Evolutionary conservation across 2,329 filamentous ascomycete species (phyloP).

Genomic region (Venturia aucupariae): DNA sequence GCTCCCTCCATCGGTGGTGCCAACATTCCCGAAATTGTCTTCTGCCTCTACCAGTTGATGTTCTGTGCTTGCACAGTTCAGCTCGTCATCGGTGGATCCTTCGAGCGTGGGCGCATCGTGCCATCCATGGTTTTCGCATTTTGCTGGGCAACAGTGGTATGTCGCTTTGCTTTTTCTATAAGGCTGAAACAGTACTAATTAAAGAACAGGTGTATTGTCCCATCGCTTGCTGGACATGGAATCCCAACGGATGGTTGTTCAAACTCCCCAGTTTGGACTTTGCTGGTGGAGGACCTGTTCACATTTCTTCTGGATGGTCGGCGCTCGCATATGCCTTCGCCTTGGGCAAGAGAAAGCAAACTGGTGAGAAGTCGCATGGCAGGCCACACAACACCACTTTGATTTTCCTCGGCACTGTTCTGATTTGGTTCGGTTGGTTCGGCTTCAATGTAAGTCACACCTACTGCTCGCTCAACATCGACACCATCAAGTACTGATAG

Average conservation of each 20-base stretch:
- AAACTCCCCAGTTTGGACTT: conserved; percentile 52
- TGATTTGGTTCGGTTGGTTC: conserved; percentile 58
- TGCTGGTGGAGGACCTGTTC: conserved; percentile 54
- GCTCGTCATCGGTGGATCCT: conserved; percentile 56
- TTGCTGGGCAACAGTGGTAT: conserved; percentile 54
- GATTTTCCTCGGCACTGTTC: conserved; percentile 53
- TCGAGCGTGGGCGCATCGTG: conserved; percentile 54
- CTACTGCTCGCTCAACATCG: neutral
- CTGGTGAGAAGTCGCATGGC: conserved; percentile 39
- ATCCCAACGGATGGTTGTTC: conserved; percentile 55
- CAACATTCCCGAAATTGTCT: conserved; percentile 54
- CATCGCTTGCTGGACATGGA: conserved; percentile 60
- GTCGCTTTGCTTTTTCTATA: neutral
- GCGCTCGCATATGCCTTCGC: conserved; percentile 56
- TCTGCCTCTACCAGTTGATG: conserved; percentile 56
- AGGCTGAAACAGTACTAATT: neutral
- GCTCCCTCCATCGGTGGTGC: conserved; percentile 50
- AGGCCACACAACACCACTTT: conserved; percentile 56
- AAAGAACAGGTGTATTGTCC: conserved; percentile 39
- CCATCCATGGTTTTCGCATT: conserved; percentile 56
- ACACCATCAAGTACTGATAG: neutral
- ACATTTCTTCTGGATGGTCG: conserved; percentile 54
- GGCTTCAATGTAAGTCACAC: conserved; percentile 41
- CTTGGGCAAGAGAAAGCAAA: conserved; percentile 48
- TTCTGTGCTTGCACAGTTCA: conserved; percentile 55